A percentile compares a stretch with the other conserved stretches of the same genome.
These are phyloP conservation scores for Saksenaea oblongispora DNA, from an alignment of 371 early-diverging fungal genomes.

Conservation along the genomic window DNA sequence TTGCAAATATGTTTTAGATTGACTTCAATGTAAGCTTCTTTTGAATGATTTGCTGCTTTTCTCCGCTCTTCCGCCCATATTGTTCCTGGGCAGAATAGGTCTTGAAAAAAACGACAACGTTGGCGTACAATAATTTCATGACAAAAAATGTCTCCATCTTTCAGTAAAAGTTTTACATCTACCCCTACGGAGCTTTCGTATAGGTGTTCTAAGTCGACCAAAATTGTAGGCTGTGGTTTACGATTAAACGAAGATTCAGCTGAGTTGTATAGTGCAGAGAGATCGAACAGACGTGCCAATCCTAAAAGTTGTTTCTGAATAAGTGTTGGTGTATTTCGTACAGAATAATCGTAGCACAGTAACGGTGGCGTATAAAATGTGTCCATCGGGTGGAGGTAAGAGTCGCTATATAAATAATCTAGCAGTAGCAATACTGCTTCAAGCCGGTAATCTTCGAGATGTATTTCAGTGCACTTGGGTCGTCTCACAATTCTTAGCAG, in stretches of 20 bases:
- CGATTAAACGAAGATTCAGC: constrained; percentile 29
- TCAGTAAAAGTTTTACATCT: constrained; percentile 48
- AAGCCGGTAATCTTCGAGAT: constrained; percentile 18
- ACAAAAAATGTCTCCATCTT: constrained; percentile 36
- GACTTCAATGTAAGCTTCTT: constrained; percentile 27
- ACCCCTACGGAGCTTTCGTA: constrained; percentile 7
- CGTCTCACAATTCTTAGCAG: not conserved
- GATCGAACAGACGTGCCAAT: constrained; percentile 27
- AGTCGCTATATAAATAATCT: constrained; percentile 42
- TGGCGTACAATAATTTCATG: constrained; percentile 64
- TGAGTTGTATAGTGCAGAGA: constrained; percentile 27
- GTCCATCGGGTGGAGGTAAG: constrained; percentile 36
- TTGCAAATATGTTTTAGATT: constrained; percentile 49
- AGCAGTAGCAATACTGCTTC: constrained; percentile 27
- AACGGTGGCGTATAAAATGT: constrained; percentile 21
- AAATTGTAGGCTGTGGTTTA: constrained; percentile 24
- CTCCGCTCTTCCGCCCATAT: constrained; percentile 55
- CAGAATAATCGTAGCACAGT: constrained; percentile 9
- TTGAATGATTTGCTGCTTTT: not conserved
- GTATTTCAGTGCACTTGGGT: constrained; percentile 14
- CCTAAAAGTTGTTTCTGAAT: constrained; percentile 34
- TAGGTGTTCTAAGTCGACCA: constrained; percentile 7
- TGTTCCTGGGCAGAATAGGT: constrained; percentile 53
- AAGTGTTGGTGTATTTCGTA: not conserved
- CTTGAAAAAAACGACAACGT: constrained; percentile 66